These are phyloP conservation scores for Pythium folliculosum DNA, from an alignment of 352 stramenopile species.

Conservation along the genomic window DNA sequence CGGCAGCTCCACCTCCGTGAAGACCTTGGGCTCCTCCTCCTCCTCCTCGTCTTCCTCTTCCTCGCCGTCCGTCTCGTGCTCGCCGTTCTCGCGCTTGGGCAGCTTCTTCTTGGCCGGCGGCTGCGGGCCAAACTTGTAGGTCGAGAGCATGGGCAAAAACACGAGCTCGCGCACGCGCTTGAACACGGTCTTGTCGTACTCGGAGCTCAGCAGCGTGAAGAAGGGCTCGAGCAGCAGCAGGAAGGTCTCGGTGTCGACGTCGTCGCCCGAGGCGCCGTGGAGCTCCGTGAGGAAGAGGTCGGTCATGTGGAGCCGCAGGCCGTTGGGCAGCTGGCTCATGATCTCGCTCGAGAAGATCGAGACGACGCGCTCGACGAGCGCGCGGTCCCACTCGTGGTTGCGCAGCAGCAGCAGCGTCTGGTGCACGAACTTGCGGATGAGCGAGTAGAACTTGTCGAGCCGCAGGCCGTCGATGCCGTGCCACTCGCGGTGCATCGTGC, in stretches of 20 bases:
- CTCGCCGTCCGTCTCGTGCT: slow-evolving; percentile 40
- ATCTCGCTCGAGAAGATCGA: slow-evolving; percentile 69
- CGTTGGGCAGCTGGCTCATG: slow-evolving; percentile 79
- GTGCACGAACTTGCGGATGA: slow-evolving; percentile 82
- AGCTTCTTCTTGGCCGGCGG: slow-evolving; percentile 25
- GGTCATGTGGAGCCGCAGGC: slow-evolving; percentile 73
- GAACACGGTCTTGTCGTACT: slow-evolving; percentile 82
- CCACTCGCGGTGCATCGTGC: slow-evolving; percentile 86
- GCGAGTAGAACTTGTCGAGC: slow-evolving; percentile 86
- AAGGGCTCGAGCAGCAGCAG: slow-evolving; percentile 80
- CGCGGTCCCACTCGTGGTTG: slow-evolving; percentile 54
- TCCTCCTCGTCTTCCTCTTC: slow-evolving; percentile 59
- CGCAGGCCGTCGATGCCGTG: slow-evolving; percentile 83
- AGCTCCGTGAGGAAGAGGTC: slow-evolving; percentile 78
- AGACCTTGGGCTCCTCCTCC: slow-evolving; percentile 58
- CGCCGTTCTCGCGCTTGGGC: slow-evolving; percentile 20
- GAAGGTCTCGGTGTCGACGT: slow-evolving; percentile 61
- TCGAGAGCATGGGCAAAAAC: slow-evolving; percentile 64
- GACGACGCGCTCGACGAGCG: slow-evolving; percentile 52
- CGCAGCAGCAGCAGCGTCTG: slow-evolving; percentile 63
- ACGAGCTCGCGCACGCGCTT: slow-evolving; percentile 80
- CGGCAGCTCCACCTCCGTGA: slow-evolving; percentile 60
- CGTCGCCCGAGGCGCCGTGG: slow-evolving; percentile 49
- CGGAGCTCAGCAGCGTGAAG: slow-evolving; percentile 71
- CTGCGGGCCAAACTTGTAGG: slow-evolving; percentile 71